Base-by-base conservation (phyloP, 257 asterid genomes). In the Gentiana straminea region DNA sequence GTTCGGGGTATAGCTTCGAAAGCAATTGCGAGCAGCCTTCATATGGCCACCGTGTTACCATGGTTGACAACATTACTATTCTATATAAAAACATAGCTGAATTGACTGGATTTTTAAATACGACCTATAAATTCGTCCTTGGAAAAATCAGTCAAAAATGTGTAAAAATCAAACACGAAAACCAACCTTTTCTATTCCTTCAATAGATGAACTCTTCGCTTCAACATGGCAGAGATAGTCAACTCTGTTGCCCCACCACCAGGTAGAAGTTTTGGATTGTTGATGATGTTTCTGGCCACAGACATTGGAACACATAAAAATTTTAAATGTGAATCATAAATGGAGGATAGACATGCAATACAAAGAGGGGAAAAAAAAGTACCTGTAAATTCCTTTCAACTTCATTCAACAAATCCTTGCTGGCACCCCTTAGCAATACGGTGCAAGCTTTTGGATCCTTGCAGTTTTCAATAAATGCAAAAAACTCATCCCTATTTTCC, bases 171-270 rank as follows among this genome's bases (percentile, higher is more conserved):
- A 10, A 24, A 39, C 4, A 13, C 35, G 41, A 2, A 4, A 47
- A 46, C 3, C 39, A 53, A 78, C 98, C 95, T 92, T 92, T 66
- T 92, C 98, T 62, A 85, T 70, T 70, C 97, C 95, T 79, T 88
- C 98, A 71, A 85, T 57, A 12, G 98, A 83, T 35, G 94, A 80
- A 69, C 97, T 85, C 71, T 80, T 91, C 74, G 94, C 77, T 92
- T 92, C 68, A 87, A 67, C 68, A 68, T 72, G 65, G 95, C 97
- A 58, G 98, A 88, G 54, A 92, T 95, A 67, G 98, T 88, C 72
- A 85, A 75, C 82, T 92, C 98, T 4, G 97, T 81, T 51, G 94
- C 98, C 57, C 98, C 98, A 43, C 98, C 97, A 67, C 98, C 98
- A 4, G 98, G 98, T 47, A 92, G 93, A 48, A 92, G 97, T 73